Percentiles rank a stretch among this genome's conserved stretches.
Evolutionary conservation across 768 basidiomycete genomes (phyloP).

Genomic region (Tremella fuciformis): DNA sequence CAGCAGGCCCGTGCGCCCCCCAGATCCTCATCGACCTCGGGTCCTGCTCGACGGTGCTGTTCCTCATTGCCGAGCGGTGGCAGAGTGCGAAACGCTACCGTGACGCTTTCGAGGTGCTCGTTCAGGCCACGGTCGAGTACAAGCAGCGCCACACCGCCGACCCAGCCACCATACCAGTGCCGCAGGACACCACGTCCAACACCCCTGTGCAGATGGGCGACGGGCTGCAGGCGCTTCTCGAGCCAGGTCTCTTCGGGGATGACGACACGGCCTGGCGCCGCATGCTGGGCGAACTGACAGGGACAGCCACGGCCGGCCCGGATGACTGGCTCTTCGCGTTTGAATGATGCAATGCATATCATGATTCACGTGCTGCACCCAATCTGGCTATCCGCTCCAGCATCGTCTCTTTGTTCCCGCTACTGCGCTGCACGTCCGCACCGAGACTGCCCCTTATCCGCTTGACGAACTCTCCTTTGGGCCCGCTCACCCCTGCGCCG

Average conservation of each 20-base stretch:
- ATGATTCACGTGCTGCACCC: neutral
- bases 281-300: constrained; percentile 12
- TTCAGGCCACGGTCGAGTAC: constrained; percentile 6
- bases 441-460: constrained; percentile 8
- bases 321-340: constrained; percentile 6
- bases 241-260: constrained; percentile 5
- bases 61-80: constrained; percentile 18
- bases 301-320: neutral
- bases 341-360: neutral
- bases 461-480: constrained; percentile 3
- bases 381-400: constrained; percentile 7
- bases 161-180: neutral
- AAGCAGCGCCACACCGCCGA: constrained; percentile 1
- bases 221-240: constrained; percentile 3
- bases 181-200: neutral
- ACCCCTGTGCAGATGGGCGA: constrained; percentile 9
- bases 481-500: neutral
- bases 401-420: neutral
- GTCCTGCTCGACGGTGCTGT: constrained; percentile 13
- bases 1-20: neutral
- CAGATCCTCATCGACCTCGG: constrained; percentile 10
- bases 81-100: constrained; percentile 15
- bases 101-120: constrained; percentile 13
- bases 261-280: constrained; percentile 8
- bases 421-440: neutral